phyloP scores from a whole-genome alignment of 371 early-diverging fungal species.

The Phascolomyces articulosus region DNA sequence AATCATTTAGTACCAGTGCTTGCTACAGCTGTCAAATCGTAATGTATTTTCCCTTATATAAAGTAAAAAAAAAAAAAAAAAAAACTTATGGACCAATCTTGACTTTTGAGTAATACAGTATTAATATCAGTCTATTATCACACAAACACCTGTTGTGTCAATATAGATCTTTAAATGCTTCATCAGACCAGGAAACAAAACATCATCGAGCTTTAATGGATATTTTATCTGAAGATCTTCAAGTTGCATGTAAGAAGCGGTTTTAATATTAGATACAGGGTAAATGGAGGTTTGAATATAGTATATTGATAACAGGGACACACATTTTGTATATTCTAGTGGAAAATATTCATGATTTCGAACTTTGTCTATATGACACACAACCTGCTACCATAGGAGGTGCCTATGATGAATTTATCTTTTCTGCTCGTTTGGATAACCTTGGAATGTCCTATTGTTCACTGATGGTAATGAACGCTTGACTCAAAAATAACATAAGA shows the following conservation, averaged over 20 bases:
- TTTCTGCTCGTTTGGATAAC: slow-evolving; percentile 94
- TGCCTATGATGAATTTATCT: slow-evolving; percentile 89
- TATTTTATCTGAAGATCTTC: slow-evolving; percentile 75
- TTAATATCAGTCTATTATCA: no score
- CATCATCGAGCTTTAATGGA: slow-evolving; percentile 83
- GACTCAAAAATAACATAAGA: no score
- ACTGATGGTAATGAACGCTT: slow-evolving; percentile 54
- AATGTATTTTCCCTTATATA: background rate
- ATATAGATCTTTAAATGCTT: background rate
- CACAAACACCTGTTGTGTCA: no score
- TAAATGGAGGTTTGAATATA: background rate
- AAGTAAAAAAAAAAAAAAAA: background rate
- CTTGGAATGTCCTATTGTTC: slow-evolving; percentile 92
- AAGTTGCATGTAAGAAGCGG: slow-evolving; percentile 56
- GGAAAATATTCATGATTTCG: slow-evolving; percentile 88
- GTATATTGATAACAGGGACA: background rate
- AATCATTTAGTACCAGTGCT: slow-evolving; percentile 88
- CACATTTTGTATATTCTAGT: slow-evolving; percentile 32
- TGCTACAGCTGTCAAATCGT: slow-evolving; percentile 55
- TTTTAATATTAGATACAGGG: background rate
- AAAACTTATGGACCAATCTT: background rate
- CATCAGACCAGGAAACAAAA: slow-evolving; percentile 27
- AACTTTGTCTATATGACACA: slow-evolving; percentile 89
- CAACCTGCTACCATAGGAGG: slow-evolving; percentile 82
- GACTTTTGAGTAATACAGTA: no score